Evolutionary conservation across 2,329 filamentous ascomycete species (phyloP).

Genomic region (Colletotrichum trifolii): DNA sequence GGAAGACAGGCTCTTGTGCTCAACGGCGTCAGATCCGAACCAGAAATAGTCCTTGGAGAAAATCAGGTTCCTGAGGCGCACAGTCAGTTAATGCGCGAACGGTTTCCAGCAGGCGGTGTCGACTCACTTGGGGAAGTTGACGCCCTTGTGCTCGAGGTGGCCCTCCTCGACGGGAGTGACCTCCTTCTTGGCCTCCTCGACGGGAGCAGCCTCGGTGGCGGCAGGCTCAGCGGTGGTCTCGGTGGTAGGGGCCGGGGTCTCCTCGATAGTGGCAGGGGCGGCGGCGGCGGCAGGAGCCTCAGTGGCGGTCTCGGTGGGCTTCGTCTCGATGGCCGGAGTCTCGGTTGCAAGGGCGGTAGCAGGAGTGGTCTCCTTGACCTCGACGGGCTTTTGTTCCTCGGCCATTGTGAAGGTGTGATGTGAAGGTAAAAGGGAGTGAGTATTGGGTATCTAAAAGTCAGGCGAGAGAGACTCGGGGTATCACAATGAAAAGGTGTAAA

Average conservation of each 20-base stretch:
- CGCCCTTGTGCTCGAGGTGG: conserved; percentile 88
- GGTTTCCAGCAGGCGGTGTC: neutral
- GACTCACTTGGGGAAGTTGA: conserved; percentile 86
- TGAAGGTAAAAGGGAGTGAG: conserved; percentile 48
- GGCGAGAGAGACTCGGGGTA: conserved; percentile 54
- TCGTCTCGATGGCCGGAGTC: conserved; percentile 53
- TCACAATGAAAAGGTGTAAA: conserved; percentile 60
- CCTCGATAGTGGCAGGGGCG: conserved; percentile 51
- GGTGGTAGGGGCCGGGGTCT: conserved; percentile 47
- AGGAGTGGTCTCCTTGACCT: conserved; percentile 65
- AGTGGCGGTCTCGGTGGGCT: conserved; percentile 43
- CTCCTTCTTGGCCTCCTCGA: conserved; percentile 60
- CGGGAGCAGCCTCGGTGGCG: conserved; percentile 46
- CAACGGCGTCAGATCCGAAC: conserved; percentile 79
- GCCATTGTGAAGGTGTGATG: conserved; percentile 69
- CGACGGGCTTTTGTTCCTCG: conserved; percentile 77
- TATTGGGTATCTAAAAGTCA: conserved; percentile 53
- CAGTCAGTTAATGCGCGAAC: conserved; percentile 39
- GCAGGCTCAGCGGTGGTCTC: conserved; percentile 55
- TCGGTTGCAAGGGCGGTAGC: conserved; percentile 50
- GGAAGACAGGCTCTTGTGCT: conserved; percentile 76
- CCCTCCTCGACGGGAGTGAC: conserved; percentile 83
- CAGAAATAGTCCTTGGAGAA: conserved; percentile 96
- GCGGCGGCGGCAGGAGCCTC: conserved; percentile 46
- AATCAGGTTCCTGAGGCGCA: conserved; percentile 76